Evolutionary conservation across 164 flowering plant species (phyloP), one percentile per base, ranked within the genome.

Genomic region (Piper betle): DNA sequence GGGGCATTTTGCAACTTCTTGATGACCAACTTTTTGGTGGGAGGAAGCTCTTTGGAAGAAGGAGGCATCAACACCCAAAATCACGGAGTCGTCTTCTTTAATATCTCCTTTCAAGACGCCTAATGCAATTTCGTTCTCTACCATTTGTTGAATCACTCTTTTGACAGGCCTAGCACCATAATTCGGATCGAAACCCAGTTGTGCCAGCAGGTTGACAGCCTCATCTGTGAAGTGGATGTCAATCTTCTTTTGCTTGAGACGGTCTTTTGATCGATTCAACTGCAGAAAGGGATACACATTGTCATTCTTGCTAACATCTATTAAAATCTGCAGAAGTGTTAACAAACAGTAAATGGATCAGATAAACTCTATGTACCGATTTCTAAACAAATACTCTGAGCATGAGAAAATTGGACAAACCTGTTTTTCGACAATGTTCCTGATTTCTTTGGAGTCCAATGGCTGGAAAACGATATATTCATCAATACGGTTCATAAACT

Each of bases 381-480:
- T 41, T 41, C 43, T 41, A 41, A 41, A 41, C 43, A 4, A 41
- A n/a, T n/a, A n/a, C n/a, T n/a, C n/a, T n/a, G n/a, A n/a, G n/a
- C 8, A 43, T 1, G 50, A 43, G 3, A 43, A 6, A 43, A 43
- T 55, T n/a, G n/a, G n/a, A 15, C 20, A 67, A 75, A 92, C 98
- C 96, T 92, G 98, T 62, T 89, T 68, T 71, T 86, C 89, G 15
- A 86, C 98, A 68, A 89, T 89, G 46, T 67, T 83, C 57, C 66
- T 67, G 64, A 92, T 92, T 67, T 92, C 82, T 63, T 73, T 71
- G 53, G 84, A 78, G 70, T 92, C 97, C 72, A 92, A 66, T 37
- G 97, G 98, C 72, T 92, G 86, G 81, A 92, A 92, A 43, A 89
- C 97, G 37, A 89, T 92, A 61, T 89, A 92, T 63, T 92, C 98